Evolutionary conservation across 441 rosid genomes (phyloP).

Genomic region (Adansonia gregorii): DNA sequence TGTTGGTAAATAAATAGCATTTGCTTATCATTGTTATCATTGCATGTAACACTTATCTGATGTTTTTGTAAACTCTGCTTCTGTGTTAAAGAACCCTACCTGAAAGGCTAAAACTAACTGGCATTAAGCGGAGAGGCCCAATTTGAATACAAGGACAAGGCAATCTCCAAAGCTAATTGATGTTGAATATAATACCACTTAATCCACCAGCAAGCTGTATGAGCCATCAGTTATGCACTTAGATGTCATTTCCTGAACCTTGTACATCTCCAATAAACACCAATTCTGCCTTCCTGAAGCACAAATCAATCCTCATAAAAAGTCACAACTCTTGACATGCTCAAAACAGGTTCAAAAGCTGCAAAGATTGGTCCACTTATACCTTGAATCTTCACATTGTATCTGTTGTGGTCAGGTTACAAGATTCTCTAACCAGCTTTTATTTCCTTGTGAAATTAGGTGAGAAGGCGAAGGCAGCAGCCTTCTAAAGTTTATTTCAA

Average conservation of each 20-base stretch:
- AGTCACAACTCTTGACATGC: background rate
- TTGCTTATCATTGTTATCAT: background rate
- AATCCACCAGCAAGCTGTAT: background rate
- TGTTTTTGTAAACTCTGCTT: background rate
- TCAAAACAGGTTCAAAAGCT: background rate
- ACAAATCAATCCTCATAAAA: background rate
- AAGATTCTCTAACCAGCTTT: slow-evolving; percentile 5
- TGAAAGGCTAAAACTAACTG: background rate
- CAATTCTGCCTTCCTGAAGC: slow-evolving; percentile 8
- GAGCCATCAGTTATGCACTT: slow-evolving; percentile 5
- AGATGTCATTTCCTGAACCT: slow-evolving; percentile 10
- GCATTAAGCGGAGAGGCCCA: background rate
- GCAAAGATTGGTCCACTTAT: background rate
- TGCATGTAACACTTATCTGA: background rate
- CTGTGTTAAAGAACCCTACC: background rate
- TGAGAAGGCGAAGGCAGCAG: background rate
- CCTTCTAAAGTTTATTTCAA: background rate
- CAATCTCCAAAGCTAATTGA: background rate
- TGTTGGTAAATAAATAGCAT: background rate
- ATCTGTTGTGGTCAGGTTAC: background rate
- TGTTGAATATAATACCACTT: background rate
- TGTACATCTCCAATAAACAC: background rate
- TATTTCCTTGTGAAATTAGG: background rate
- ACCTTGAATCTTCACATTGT: background rate
- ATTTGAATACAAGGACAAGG: background rate